Evolutionary conservation across 176 grass and related monocot genomes (phyloP), one percentile per base, ranked within the genome.

Genomic region (Oryza glumipatula): DNA sequence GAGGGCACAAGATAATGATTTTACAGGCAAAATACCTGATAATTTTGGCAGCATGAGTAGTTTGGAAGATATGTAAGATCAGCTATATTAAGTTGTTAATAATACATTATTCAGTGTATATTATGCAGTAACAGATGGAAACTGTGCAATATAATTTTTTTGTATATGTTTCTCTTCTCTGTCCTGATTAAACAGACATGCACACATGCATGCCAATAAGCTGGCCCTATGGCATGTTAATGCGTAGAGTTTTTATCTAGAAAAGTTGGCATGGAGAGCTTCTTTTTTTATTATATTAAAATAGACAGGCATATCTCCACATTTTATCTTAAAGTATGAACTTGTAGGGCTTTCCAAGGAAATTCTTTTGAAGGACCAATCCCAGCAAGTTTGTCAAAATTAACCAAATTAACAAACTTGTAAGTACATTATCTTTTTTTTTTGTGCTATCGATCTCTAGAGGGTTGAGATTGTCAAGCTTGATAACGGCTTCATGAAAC

Each of bases 11-110:
- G 88, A 77, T 46, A 90, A 88, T 10, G 86, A 88, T 51, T 94
- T 94, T 22, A 94, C 83, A 21, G 92, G 88, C 52, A 75, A 61
- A 80, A 83, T 94, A 22, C 88, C 86, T 35, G 76, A 91, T 82
- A 88, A 77, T 79, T 48, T 93, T 30, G 91, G 88, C 49, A 83
- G 48, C 78, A 70, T 76, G 86, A 83, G 65, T 24, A 80, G 48
- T 67, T 64, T 94, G 51, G 36, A 28, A 46, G 66, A 14, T 8
- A 17, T 82, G 82, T 86, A 86, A 82, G 81, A 69, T 33, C 46
- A 26, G 5, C n/a, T 63, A 63, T 32, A 63, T 63, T 63, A 47
- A 32, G 24, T 32, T 45, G 6, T 60, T 60, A 1, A 3, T 45
- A 72, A 3, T 45, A 72, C 51, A 46, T 79, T 13, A 39, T 39